A percentile compares a stretch with the other conserved stretches of the same genome.
These are phyloP conservation scores for Coemansia sp. DNA, from an alignment of 192 early-diverging fungal genomes.

Conservation along the genomic window DNA sequence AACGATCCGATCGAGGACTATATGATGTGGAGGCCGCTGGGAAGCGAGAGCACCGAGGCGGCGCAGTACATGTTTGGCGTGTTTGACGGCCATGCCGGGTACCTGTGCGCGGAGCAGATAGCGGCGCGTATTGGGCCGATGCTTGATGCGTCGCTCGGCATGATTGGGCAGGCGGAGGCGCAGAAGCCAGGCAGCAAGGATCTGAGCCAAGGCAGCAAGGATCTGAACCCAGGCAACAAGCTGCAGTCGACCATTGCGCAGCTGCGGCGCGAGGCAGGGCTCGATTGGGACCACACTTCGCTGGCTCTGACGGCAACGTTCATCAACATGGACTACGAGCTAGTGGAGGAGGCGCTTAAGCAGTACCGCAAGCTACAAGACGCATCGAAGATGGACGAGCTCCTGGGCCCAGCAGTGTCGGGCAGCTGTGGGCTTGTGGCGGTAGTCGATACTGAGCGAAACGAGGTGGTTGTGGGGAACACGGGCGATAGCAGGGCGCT, in stretches of 20 bases:
- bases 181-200: too few species aligned
- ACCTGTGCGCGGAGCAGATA: slow-evolving; percentile 41
- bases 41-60: background rate
- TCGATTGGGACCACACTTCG: slow-evolving; percentile 34
- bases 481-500: slow-evolving; percentile 47
- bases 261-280: slow-evolving; percentile 28
- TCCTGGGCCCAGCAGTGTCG: slow-evolving; percentile 40
- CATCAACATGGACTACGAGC: slow-evolving; percentile 29
- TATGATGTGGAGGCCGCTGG: slow-evolving; percentile 24
- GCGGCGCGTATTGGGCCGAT: slow-evolving; percentile 41
- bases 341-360: slow-evolving; percentile 23
- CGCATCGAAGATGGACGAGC: slow-evolving; percentile 18
- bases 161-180: background rate
- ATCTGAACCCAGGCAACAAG: background rate
- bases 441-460: slow-evolving; percentile 23
- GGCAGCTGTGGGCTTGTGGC: slow-evolving; percentile 47
- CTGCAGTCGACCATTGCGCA: slow-evolving; percentile 17
- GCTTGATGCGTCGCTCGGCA: slow-evolving; percentile 27
- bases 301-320: slow-evolving; percentile 31
- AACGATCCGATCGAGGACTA: slow-evolving; percentile 55
- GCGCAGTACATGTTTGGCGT: slow-evolving; percentile 39
- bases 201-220: too few species aligned
- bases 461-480: slow-evolving; percentile 42
- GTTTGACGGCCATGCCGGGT: slow-evolving; percentile 42
- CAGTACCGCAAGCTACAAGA: slow-evolving; percentile 30